Conservation (phyloP, 2,329 filamentous ascomycete species). For the Cladobotryum mycophilum region DNA sequence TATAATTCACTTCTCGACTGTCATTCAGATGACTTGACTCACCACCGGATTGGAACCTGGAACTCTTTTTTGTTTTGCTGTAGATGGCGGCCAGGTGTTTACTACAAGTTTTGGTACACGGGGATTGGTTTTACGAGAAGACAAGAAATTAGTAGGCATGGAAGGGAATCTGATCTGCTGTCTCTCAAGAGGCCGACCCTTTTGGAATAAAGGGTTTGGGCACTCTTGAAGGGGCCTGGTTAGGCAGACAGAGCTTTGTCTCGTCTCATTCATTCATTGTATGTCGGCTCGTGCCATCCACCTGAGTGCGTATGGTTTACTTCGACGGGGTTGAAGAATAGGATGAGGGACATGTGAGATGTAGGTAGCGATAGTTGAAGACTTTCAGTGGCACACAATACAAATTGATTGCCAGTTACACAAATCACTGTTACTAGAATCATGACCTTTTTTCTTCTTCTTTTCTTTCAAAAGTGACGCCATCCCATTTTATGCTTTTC, state of each 20-base stretch:
- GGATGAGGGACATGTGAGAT: slow-evolving; percentile 6
- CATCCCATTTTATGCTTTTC: no score
- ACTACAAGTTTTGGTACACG: background rate
- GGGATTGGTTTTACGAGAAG: background rate
- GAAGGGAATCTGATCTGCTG: slow-evolving; percentile 1
- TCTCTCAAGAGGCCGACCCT: slow-evolving; percentile 6
- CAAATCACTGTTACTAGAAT: background rate
- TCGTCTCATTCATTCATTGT: slow-evolving; percentile 1
- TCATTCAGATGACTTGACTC: slow-evolving; percentile 29
- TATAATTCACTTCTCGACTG: slow-evolving; percentile 36
- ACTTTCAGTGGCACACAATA: slow-evolving; percentile 22
- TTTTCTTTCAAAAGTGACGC: no score
- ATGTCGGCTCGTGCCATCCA: slow-evolving; percentile 3
- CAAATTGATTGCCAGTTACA: slow-evolving; percentile 17
- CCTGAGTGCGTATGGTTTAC: slow-evolving; percentile 6
- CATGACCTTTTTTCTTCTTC: no score
- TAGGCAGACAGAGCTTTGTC: slow-evolving; percentile 3
- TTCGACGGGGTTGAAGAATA: background rate
- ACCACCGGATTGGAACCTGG: slow-evolving; percentile 22
- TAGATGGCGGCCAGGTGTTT: background rate
- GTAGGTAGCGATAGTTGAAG: slow-evolving; percentile 23
- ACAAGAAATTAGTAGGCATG: background rate
- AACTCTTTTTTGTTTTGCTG: slow-evolving; percentile 3
- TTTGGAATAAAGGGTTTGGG: slow-evolving; percentile 1
- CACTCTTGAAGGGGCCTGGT: slow-evolving; percentile 9